A percentile compares a stretch with the other conserved stretches of the same genome.
These are phyloP conservation scores for Cladophialophora carrionii DNA, from an alignment of 2,329 filamentous ascomycete genomes.

Conservation along the genomic window DNA sequence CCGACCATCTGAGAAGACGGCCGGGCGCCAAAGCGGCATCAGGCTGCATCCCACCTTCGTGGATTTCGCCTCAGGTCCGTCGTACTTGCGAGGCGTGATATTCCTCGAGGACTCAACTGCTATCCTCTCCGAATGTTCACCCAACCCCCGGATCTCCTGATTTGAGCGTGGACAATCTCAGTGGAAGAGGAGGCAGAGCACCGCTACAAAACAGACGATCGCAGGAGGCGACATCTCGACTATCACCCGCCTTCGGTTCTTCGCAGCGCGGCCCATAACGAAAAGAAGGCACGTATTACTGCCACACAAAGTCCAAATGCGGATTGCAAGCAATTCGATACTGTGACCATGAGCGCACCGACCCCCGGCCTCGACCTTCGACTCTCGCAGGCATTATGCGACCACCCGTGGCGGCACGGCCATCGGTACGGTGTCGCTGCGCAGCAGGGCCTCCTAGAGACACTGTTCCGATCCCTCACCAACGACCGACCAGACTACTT, in stretches of 20 bases:
- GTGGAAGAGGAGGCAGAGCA: neutral
- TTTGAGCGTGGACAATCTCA: neutral
- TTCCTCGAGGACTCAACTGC: neutral
- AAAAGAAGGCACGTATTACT: neutral
- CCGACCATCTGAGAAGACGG: neutral
- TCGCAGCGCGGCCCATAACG: neutral
- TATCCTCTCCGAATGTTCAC: neutral
- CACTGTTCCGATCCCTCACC: conserved; percentile 85
- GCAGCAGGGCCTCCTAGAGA: conserved; percentile 70
- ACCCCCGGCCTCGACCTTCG: conserved; percentile 68
- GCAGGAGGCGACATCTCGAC: neutral
- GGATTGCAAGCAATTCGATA: conserved; percentile 4
- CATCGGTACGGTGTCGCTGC: conserved; percentile 77
- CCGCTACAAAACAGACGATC: neutral
- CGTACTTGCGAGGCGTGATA: neutral
- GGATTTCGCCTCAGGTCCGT: neutral
- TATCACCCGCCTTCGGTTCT: neutral
- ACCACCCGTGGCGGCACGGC: conserved; percentile 71
- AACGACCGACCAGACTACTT: conserved; percentile 75
- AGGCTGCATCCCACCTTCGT: conserved; percentile 1
- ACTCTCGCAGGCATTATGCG: conserved; percentile 80
- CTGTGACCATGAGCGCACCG: conserved; percentile 44
- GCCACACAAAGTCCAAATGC: conserved; percentile 24
- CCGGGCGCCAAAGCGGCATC: conserved; percentile 8
- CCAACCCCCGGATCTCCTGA: neutral